Base-by-base conservation (phyloP, 2,329 filamentous ascomycete genomes). In the Aschersonia sp. region DNA sequence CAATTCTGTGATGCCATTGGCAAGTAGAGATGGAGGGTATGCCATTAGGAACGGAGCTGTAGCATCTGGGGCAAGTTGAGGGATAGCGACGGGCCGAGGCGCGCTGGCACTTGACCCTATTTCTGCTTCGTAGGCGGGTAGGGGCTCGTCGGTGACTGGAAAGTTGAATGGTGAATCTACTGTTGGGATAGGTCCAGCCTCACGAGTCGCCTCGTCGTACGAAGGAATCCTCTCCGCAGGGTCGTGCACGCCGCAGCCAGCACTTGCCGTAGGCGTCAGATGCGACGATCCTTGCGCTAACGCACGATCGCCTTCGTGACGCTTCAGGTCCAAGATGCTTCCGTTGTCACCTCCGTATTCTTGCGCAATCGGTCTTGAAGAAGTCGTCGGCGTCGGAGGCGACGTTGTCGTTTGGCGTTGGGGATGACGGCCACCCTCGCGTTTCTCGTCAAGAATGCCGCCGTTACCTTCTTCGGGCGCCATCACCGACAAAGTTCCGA, bases 381-480 rank as follows among this genome's bases (percentile, higher is more conserved):
- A 22, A 22, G 22, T 22, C 22, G 22, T 22, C 22, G 22, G 22
- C 22, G 35, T 2, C 35, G 35, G 35, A 4, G 35, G 8, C 8
- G 8, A 12, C 35, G 35, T 37, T 12, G 35, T 9, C 35, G 35
- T 37, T 12, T 8, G 35, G 35, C 35, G 35, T 12, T 37, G 35
- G 8, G 12, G 35, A 37, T 12, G 35, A 37, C 35, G 35, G 35
- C 35, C 12, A 12, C 12, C 35, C 35, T 12, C 12, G 35, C 4
- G 8, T 37, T 37, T 37, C 12, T 12, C 73, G 52, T 74, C 68
- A 57, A 76, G 72, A 51, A 76, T 78, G 44, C 65, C 70, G 31
- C 75, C 74, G 22, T 22, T 22, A 37, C 4, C 35, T 37, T 37
- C 35, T 37, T 37, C 3, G 35, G 12, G 35, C 3, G 4, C 8